Base-by-base conservation (phyloP, 225 moss, liverwort and hornwort genomes). In the Antitrichia curtipendula region DNA sequence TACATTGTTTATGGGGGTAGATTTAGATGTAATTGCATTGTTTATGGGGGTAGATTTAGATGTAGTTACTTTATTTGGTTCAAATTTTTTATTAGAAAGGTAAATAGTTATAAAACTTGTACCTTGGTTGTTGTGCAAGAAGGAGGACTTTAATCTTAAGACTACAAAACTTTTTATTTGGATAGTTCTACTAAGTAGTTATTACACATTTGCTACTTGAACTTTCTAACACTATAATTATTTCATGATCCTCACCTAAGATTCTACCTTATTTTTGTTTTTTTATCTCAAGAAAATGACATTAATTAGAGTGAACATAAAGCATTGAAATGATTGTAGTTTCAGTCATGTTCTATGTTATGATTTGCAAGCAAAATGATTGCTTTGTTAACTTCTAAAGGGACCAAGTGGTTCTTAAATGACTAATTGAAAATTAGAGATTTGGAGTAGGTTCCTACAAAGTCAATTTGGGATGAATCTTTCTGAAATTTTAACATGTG, bases 41-140 rank as follows among this genome's bases (percentile, higher is more conserved):
- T 0, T 50, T 3, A 75, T 50, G 3, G 32, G 2, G 16, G 1
- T 0, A 75, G 0, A 32, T 32, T 75, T 50, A 32, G 4, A 2
- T 32, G 32, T 13, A 50, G 5, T 34, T 32, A 32, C 2, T 50
- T 21, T 75, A 21, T 50, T 50, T 50, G 12, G 12, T 75, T 22
- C 2, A 52, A 3, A 22, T 50, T 8, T 52, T 8, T 34, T 13
- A 34, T 34, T 5, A 8, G 5, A 34, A 0, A 50, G 1, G 13
- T 50, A 4, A 20, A 12, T 50, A 50, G 13, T 32, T 75, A 50
- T 12, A 32, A 50, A 32, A 75, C 32, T 32, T 50, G 9, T 20
- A 18, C 5, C 4, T 21, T 75, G 8, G 8, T 50, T 75, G 20
- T 74, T 74, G 17, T 21, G 2, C 8, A 50, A 21, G 1, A 72